Evolutionary conservation across 164 flowering plant species (phyloP), one percentile per base, ranked within the genome.

Genomic region (Cinnamomum micranthum): DNA sequence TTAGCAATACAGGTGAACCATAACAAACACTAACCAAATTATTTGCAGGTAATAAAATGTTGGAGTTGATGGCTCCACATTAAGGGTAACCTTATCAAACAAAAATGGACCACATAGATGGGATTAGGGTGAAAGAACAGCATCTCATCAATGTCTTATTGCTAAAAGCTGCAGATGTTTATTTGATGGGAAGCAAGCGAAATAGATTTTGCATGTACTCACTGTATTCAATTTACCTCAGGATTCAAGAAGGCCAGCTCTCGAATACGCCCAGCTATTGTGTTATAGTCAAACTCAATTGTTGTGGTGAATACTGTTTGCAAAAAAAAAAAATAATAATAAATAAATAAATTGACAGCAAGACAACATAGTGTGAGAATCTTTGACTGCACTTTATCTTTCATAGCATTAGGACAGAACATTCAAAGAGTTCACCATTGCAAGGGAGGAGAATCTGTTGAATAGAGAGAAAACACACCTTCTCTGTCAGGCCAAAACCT

Each of bases 161-260:
- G 41, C 41, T 35, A 35, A 35, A 35, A 6, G 9, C 41, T 35
- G 41, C 41, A 35, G 47, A 35, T 35, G 47, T 35, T 35, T 35
- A 35, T 35, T 35, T 35, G 10, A 35, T 35, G 47, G 0, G 20
- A 2, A 1, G 71, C 55, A n/a, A 47, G 41, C 12, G 47, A 28
- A 6, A 35, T 13, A 41, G 31, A 69, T 47, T 6, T 69, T 35
- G 55, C 20, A 69, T 15, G 20, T 23, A 20, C 50, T 13, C 62
- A 59, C 4, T n/a, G 35, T 22, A 68, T 68, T 50, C 50, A 66
- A 47, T 50, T 71, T 80, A 96, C 99, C 90, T 87, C 87, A 7
- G 99, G 97, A 71, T 92, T 94, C 70, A 96, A 83, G 78, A 96
- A 96, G 75, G 99, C 99, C 52, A 94, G 92, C 87, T 94, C 99